Percentiles rank a stretch among this genome's conserved stretches.
Evolutionary conservation across 176 grass and related monocot genomes (phyloP).

Genomic region (Olyra latifolia): DNA sequence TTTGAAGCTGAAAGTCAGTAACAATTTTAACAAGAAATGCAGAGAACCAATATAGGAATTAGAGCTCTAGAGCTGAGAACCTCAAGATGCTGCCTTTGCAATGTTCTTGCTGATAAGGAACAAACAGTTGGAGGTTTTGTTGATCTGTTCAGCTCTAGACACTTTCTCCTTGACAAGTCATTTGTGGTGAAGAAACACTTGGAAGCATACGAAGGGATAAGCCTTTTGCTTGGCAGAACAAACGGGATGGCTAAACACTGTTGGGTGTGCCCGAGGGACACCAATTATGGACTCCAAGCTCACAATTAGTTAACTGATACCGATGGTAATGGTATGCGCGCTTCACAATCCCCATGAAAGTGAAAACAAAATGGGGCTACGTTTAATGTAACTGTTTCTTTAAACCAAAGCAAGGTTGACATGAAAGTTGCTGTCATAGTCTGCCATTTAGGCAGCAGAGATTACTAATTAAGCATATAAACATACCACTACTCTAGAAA

Average conservation of each 20-base stretch:
- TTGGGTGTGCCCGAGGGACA: constrained; percentile 10
- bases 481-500: constrained; percentile 7
- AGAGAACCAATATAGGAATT: neutral
- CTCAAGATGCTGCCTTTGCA: neutral
- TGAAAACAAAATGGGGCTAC: neutral
- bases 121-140: neutral
- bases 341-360: constrained; percentile 57
- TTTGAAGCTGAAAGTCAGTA: neutral
- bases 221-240: neutral
- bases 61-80: neutral
- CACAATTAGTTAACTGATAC: constrained; percentile 47
- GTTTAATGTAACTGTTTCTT: constrained; percentile 30
- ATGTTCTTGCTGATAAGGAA: neutral
- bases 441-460: constrained; percentile 29
- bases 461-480: constrained; percentile 14
- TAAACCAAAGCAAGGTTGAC: constrained; percentile 50
- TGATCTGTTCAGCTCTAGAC: neutral
- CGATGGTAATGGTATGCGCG: constrained; percentile 44
- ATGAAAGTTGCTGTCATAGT: constrained; percentile 23
- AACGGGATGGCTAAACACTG: neutral
- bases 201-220: neutral
- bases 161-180: neutral
- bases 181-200: neutral
- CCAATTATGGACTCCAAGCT: constrained; percentile 38
- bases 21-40: neutral